Evolutionary conservation across 2,329 filamentous ascomycete genomes (phyloP), one percentile per base, ranked within the genome.

Genomic region (Monilinia fructigena): DNA sequence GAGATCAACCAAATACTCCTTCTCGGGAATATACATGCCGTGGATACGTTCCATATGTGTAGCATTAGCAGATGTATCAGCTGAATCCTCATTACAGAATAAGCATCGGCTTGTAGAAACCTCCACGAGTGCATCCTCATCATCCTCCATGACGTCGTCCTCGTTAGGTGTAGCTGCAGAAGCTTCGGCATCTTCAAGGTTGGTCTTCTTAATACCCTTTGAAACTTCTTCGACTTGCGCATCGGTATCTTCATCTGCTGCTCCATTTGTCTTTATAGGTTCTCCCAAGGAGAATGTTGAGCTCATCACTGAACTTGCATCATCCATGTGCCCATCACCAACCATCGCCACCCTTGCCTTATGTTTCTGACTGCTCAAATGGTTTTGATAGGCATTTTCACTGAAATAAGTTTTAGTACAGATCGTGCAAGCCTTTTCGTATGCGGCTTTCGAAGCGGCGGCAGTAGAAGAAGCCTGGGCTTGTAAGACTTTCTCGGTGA

Each of bases 371-470:
- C 93, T 97, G 67, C 88, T 88, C 66, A 98, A 78, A 76, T 99
- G 95, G 79, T 98, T 99, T 76, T 89, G 87, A 79, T 90, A 98
- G 45, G 95, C 94, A 80, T 97, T 97, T 76, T 97, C 92, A 79
- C 93, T 98, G 82, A 89, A 98, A 79, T 96, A 99, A 18, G 90
- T 93, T 82, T 96, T 96, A 75, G 90, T 86, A 81, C 95, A 99
- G 26, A 88, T 84, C 3, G 87, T 82, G 78, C 95, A 99, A 40
- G 83, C 80, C 75, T 90, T 93, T 77, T 97, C 92, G 75, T 93
- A 98, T 18, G 91, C 88, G 5, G 93, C 94, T 79, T 92, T 92
- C 69, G 93, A 91, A 66, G 93, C 92, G 70, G 94, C 92, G 45
- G 92, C 92, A 53, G 85, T 91, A 20, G 93, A 90, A 10, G 86